Evolutionary conservation across 2,329 filamentous ascomycete species (phyloP).

Genomic region (Colletotrichum siamense): DNA sequence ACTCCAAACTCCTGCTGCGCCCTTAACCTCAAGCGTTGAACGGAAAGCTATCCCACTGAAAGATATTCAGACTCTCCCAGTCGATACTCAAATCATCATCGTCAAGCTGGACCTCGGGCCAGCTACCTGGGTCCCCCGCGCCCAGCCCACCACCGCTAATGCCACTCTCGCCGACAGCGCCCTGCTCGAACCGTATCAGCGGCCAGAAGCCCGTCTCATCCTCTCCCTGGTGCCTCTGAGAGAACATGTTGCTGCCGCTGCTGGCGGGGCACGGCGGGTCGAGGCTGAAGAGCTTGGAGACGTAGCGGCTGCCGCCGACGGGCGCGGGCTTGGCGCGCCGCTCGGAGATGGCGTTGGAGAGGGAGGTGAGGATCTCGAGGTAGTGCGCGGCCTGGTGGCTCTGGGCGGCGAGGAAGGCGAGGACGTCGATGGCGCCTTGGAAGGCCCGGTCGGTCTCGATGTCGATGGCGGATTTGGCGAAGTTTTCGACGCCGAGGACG

Average conservation of each 20-base stretch:
- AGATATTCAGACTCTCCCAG: neutral
- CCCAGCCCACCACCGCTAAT: neutral
- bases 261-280: neutral
- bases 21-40: neutral
- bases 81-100: neutral
- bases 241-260: neutral
- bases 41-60: neutral
- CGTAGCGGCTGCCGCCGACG: conserved; percentile 30
- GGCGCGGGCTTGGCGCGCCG: conserved; percentile 34
- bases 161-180: neutral
- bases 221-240: neutral
- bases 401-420: conserved; percentile 36
- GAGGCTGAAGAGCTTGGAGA: conserved; percentile 30
- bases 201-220: neutral
- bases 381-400: conserved; percentile 63
- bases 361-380: conserved; percentile 55
- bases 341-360: conserved; percentile 49
- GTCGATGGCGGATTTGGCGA: conserved; percentile 51
- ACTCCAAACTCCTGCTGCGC: neutral
- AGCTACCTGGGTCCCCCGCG: neutral
- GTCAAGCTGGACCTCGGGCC: neutral
- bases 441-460: conserved; percentile 55
- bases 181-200: neutral
- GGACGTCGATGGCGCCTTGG: conserved; percentile 51
- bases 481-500: conserved; percentile 61